These are phyloP conservation scores for Mucor piriformis DNA, from an alignment of 371 early-diverging fungal genomes.

Conservation along the genomic window DNA sequence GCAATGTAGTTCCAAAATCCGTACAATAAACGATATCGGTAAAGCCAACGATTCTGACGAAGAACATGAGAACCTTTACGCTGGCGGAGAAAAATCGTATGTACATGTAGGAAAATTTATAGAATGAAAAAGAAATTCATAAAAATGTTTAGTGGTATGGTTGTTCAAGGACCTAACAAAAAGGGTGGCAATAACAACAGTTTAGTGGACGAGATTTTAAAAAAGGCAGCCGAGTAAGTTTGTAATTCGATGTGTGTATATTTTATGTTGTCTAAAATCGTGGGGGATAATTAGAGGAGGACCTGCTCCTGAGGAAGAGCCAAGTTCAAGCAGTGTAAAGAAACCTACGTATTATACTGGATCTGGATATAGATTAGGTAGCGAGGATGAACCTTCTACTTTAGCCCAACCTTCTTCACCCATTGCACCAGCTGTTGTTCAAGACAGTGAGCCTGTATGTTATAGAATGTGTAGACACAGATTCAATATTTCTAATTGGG, in stretches of 20 bases:
- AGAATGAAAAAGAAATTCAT: background rate
- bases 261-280: too few relatives aligned
- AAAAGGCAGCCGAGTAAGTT: constrained; percentile 78
- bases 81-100: constrained; percentile 88
- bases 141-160: constrained; percentile 56
- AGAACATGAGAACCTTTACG: constrained; percentile 74
- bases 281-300: constrained; percentile 56
- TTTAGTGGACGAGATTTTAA: constrained; percentile 78
- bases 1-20: constrained; percentile 56
- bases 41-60: constrained; percentile 62
- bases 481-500: too few relatives aligned
- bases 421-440: constrained; percentile 13
- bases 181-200: constrained; percentile 42
- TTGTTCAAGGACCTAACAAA: constrained; percentile 73
- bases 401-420: constrained; percentile 22
- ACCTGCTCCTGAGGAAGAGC: constrained; percentile 50
- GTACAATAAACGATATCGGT: constrained; percentile 66
- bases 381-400: constrained; percentile 66
- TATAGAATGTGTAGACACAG: too few relatives aligned
- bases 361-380: constrained; percentile 68
- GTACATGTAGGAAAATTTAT: constrained; percentile 8
- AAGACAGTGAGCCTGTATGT: constrained; percentile 43
- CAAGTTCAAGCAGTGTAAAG: constrained; percentile 15
- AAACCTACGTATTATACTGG: constrained; percentile 64
- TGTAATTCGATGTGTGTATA: too few relatives aligned